Evolutionary conservation across 176 grass and related monocot genomes (phyloP).

Genomic region (Dactylis glomerata): DNA sequence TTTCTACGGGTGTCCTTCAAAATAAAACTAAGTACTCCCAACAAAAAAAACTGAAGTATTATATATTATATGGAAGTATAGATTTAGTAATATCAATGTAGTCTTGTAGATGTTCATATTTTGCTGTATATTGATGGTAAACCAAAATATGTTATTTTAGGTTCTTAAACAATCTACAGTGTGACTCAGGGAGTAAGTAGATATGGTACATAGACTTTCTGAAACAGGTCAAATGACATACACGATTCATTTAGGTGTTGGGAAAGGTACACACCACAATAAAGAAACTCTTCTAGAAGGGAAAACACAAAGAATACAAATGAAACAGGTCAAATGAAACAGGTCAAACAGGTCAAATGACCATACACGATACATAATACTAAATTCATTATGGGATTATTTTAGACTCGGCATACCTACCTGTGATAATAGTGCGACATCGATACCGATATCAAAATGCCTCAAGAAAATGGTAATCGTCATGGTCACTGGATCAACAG

Average conservation of each 20-base stretch:
- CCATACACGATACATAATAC: no score
- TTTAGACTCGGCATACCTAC: constrained; percentile 28
- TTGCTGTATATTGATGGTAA: not conserved
- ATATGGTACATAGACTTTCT: not conserved
- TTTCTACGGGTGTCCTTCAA: not conserved
- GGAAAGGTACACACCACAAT: no score
- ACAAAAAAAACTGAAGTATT: no score
- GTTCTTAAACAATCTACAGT: not conserved
- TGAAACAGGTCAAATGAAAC: no score
- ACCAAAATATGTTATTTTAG: not conserved
- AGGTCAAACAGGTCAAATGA: no score
- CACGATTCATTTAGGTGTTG: no score
- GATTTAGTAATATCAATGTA: not conserved
- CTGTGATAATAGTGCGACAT: constrained; percentile 85
- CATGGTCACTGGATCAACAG: constrained; percentile 95
- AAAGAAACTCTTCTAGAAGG: no score
- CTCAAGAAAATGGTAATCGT: constrained; percentile 96
- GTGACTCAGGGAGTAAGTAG: not conserved
- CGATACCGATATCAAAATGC: constrained; percentile 94
- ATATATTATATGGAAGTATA: not conserved
- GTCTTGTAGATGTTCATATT: not conserved
- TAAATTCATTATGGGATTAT: constrained; percentile 3
- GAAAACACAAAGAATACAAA: no score
- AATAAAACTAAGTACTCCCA: not conserved
- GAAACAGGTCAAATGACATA: not conserved